Base-by-base conservation (phyloP, 345 rosid genomes). In the Euphorbia lathyris region DNA sequence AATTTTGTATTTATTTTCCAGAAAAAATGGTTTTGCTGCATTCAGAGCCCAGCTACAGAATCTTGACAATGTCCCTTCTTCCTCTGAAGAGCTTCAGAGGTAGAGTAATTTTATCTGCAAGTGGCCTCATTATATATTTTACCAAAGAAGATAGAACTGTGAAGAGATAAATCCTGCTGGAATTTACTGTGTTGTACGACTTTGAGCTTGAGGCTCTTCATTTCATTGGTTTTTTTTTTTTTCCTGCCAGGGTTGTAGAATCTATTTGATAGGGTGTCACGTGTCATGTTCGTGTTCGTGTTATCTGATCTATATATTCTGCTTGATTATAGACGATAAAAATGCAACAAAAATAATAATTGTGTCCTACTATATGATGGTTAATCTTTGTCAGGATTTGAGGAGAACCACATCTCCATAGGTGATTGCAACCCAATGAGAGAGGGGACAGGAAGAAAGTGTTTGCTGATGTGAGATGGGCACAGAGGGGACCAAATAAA, bases 21-120 rank as follows among this genome's bases (percentile, higher is more conserved):
- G 98, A 91, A 81, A 77, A 94, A 89, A 77, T 91, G 98, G 98
- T 83, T 94, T 69, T 94, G 97, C 89, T 94, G 98, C 84, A 61
- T 91, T 56, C 85, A 80, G 60, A 77, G 85, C 72, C 90, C 95
- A 7, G 53, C 88, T 26, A 87, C 86, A 22, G 89, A 87, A 73
- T 83, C 94, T 81, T 90, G 87, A 91, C 63, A 48, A 72, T 51
- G 68, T 30, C 65, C 26, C 67, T 74, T 75, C 63, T n/a, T n/a
- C 43, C 36, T 10, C 26, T 5, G 45, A 62, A 66, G 77, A 66
- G 80, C 78, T 72, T 83, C 82, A 66, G 6, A 4, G 43, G 26
- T 66, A 45, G 74, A 73, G 72, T 57, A 65, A 76, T 74, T 62
- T 79, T 76, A 72, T 72, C 74, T 78, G 76, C 73, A 70, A 71